Evolutionary conservation across 2,329 filamentous ascomycete genomes (phyloP), one percentile per base, ranked within the genome.

Genomic region (Sclerotinia borealis): DNA sequence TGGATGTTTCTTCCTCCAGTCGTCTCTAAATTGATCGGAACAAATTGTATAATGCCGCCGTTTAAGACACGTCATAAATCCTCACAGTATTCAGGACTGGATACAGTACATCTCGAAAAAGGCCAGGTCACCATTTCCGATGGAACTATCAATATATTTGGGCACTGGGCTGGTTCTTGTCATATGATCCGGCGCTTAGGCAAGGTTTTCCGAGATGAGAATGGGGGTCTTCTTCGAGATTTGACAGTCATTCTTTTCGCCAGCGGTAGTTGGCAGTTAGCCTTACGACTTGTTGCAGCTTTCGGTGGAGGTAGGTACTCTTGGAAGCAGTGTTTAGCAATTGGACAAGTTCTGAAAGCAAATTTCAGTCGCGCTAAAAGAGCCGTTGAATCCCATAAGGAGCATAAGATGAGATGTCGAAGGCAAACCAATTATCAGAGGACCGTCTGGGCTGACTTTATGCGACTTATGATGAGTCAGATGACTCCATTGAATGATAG

Each of bases 1-100:
- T 63, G 60, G 60, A 2, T 49, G 10, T 45, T 63, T 17, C 60
- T 63, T n/a, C 51, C 60, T 19, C 51, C 39, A 2, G 60, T 55
- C 15, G 3, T 47, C 8, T 25, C 31, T 29, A 41, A 34, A 6
- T 34, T 29, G 2, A 37, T 4, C 5, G 48, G 55, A 5, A 36
- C n/a, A 27, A 59, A 59, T 15, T 59, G 55, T 11, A 15, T 59
- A 22, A 59, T 59, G 55, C 55, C 55, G 3, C 41, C n/a, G 7
- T 59, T 59, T 5, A 59, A 48, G 55, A 37, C 31, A 3, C 55
- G 55, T 5, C 55, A 59, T n/a, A 45, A 48, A n/a, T 11, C 55
- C 5, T 59, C 55, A 27, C 55, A 59, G 8, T 48, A 48, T 19
- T 48, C 55, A 1, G 55, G 55, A 19, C 55, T 59, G 17, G 55